These are phyloP conservation scores for Tuctoria greenei DNA, from an alignment of 176 grass and related monocot genomes.

Conservation along the genomic window DNA sequence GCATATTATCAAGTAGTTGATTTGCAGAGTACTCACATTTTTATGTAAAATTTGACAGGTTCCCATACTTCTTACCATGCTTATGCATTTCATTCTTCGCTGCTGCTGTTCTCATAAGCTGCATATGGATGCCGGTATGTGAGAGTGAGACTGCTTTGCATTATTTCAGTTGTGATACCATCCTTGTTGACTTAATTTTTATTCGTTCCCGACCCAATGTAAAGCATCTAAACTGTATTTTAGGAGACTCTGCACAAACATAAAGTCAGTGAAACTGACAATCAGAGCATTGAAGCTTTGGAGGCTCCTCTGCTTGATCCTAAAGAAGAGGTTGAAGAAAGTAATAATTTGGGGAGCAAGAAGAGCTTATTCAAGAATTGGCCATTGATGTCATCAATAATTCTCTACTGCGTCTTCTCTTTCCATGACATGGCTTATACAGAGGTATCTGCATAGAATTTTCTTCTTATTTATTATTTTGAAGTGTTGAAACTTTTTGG, in stretches of 20 bases:
- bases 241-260: slow-evolving; percentile 92
- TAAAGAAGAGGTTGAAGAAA: slow-evolving; percentile 42
- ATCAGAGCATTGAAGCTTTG: slow-evolving; percentile 50
- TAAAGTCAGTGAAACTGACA: slow-evolving; percentile 29
- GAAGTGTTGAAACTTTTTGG: background rate
- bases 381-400: slow-evolving; percentile 94
- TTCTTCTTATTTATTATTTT: background rate
- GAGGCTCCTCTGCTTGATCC: slow-evolving; percentile 50
- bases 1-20: slow-evolving; percentile 7
- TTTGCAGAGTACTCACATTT: slow-evolving; percentile 32
- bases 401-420: slow-evolving; percentile 79
- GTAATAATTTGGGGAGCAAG: slow-evolving; percentile 26
- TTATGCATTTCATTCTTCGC: slow-evolving; percentile 69
- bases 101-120: slow-evolving; percentile 65
- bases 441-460: slow-evolving; percentile 41
- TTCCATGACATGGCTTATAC: slow-evolving; percentile 94
- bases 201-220: background rate
- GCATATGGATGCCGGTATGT: slow-evolving; percentile 92
- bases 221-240: slow-evolving; percentile 24
- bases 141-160: slow-evolving; percentile 37
- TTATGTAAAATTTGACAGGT: slow-evolving; percentile 41
- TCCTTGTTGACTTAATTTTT: background rate
- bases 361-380: slow-evolving; percentile 82
- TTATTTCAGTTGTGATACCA: background rate
- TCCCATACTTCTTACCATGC: slow-evolving; percentile 92